phyloP scores from a whole-genome alignment of 2,329 filamentous ascomycete species.

The Cyphellophora europaea region DNA sequence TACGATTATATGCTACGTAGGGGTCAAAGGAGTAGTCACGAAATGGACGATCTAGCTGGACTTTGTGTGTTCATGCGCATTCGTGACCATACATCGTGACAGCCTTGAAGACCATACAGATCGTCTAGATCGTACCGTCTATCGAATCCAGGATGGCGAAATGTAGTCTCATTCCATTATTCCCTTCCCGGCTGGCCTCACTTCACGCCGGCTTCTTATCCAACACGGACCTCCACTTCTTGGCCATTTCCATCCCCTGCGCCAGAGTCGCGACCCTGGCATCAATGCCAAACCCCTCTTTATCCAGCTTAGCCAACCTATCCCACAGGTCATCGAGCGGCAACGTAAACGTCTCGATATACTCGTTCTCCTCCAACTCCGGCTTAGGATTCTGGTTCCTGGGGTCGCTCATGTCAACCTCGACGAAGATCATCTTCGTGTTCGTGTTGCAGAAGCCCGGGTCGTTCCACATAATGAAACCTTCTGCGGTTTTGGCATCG shows the following conservation, averaged over 20 bases:
- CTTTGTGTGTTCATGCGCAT: too few relatives aligned
- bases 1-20: too few relatives aligned
- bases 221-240: conserved; percentile 33
- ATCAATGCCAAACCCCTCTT: conserved; percentile 68
- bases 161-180: too few relatives aligned
- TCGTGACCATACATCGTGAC: too few relatives aligned
- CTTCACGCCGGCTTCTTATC: too few relatives aligned
- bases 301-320: conserved; percentile 57
- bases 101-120: too few relatives aligned
- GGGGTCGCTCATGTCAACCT: conserved; percentile 58
- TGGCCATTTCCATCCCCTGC: conserved; percentile 67
- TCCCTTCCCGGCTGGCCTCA: too few relatives aligned
- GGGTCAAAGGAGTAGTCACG: too few relatives aligned
- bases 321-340: conserved; percentile 55
- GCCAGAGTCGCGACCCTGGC: conserved; percentile 68
- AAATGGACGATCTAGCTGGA: too few relatives aligned
- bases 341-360: conserved; percentile 69
- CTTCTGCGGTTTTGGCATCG: conserved; percentile 14
- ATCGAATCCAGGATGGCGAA: too few relatives aligned
- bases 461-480: conserved; percentile 24
- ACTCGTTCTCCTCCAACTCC: conserved; percentile 68
- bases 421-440: conserved; percentile 55
- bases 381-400: conserved; percentile 62
- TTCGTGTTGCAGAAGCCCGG: conserved; percentile 42
- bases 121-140: too few relatives aligned